Conservation (phyloP, 352 stramenopile species). For the Phytopythium litorale region DNA sequence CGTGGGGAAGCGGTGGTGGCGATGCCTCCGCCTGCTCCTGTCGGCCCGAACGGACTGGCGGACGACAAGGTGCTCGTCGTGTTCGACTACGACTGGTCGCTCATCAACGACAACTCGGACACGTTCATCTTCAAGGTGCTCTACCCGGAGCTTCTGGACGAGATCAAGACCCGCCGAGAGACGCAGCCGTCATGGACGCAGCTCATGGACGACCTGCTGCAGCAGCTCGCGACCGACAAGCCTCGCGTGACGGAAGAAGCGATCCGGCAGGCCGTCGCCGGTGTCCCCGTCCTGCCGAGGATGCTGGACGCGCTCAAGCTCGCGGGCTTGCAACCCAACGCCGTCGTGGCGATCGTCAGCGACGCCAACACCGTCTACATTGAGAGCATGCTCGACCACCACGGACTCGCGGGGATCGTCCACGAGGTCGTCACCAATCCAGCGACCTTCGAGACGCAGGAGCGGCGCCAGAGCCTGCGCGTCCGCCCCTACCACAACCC, state of each 20-base stretch:
- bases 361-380: slow-evolving; percentile 83
- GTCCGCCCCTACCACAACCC: slow-evolving; percentile 52
- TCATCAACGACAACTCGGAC: slow-evolving; percentile 84
- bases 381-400: slow-evolving; percentile 55
- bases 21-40: slow-evolving; percentile 3
- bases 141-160: slow-evolving; percentile 48
- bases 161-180: slow-evolving; percentile 21
- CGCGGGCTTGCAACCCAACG: slow-evolving; percentile 28
- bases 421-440: slow-evolving; percentile 57
- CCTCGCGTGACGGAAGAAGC: slow-evolving; percentile 26
- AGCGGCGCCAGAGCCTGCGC: slow-evolving; percentile 22
- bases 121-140: slow-evolving; percentile 69
- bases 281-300: slow-evolving; percentile 47
- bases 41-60: neutral
- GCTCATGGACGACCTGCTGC: slow-evolving; percentile 67
- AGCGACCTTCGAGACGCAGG: slow-evolving; percentile 29
- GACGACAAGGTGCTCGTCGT: slow-evolving; percentile 44
- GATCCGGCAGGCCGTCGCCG: slow-evolving; percentile 40
- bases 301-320: slow-evolving; percentile 73
- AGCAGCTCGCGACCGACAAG: slow-evolving; percentile 31
- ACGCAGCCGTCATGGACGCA: slow-evolving; percentile 46
- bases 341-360: slow-evolving; percentile 65
- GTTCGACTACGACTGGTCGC: slow-evolving; percentile 84
- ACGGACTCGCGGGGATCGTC: slow-evolving; percentile 29
- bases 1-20: slow-evolving; percentile 6